phyloP scores from a whole-genome alignment of 2,329 filamentous ascomycete genomes.

The Fusarium chaquense region DNA sequence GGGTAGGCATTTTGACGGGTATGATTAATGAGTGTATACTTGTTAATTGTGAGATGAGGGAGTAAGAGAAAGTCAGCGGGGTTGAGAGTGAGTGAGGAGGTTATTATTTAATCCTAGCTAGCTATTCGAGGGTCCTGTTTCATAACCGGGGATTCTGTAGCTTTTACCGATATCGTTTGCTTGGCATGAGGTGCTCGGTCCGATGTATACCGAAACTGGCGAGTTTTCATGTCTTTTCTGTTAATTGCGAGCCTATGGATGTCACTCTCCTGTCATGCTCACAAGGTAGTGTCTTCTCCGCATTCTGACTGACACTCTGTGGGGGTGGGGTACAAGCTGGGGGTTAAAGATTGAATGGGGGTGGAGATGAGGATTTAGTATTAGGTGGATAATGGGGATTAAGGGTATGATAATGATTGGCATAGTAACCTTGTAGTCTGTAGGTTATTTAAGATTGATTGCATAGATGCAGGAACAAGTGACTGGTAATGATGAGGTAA shows the following conservation, averaged over 20 bases:
- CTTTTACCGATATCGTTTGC: constrained; percentile 3
- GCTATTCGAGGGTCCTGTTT: neutral
- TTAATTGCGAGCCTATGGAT: constrained; percentile 2
- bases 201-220: constrained; percentile 34
- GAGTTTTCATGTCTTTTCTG: neutral
- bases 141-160: neutral
- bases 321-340: constrained; percentile 35
- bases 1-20: constrained; percentile 47
- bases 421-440: too few species aligned
- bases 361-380: constrained; percentile 9
- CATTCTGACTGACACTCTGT: constrained; percentile 33
- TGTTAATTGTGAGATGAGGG: neutral
- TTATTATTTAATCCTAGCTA: constrained; percentile 17
- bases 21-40: neutral
- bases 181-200: constrained; percentile 29
- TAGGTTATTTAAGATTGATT: too few species aligned
- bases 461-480: too few species aligned
- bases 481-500: neutral
- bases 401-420: too few species aligned
- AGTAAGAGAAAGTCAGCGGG: neutral
- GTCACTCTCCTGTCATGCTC: neutral
- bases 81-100: neutral
- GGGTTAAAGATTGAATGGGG: constrained; percentile 26
- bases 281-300: constrained; percentile 22
- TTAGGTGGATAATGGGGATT: too few species aligned